A percentile compares a stretch with the other conserved stretches of the same genome.
phyloP scores from a whole-genome alignment of 176 grass and related monocot species.

The Zoysia japonica region DNA sequence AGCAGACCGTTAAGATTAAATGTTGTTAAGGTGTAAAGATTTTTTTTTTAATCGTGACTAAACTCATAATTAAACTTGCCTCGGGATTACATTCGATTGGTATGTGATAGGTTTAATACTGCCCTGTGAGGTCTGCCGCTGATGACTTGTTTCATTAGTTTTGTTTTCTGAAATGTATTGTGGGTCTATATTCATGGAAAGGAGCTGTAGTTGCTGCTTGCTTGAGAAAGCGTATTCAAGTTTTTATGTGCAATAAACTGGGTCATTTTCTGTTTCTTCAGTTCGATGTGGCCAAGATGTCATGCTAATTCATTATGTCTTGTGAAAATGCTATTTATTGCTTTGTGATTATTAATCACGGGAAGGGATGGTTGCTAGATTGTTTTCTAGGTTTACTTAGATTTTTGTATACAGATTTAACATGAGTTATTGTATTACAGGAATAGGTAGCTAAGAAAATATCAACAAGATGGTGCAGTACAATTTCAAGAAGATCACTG shows the following conservation, averaged over 20 bases:
- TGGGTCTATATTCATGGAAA: neutral
- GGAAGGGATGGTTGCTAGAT: neutral
- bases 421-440: neutral
- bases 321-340: neutral
- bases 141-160: neutral
- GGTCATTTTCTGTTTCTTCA: neutral
- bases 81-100: neutral
- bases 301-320: neutral
- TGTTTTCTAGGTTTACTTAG: neutral
- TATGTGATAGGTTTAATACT: neutral
- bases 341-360: neutral
- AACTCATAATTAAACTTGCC: neutral
- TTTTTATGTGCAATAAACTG: neutral
- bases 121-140: neutral
- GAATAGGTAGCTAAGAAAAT: neutral
- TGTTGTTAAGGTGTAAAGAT: too few relatives aligned
- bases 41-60: too few relatives aligned
- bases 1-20: too few relatives aligned
- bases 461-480: constrained; percentile 53
- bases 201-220: neutral
- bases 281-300: neutral
- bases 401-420: neutral
- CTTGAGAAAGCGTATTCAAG: neutral
- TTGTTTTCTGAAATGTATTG: neutral
- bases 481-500: constrained; percentile 67